Conservation (phyloP, 768 basidiomycete species). For the Tricholoma sp. region DNA sequence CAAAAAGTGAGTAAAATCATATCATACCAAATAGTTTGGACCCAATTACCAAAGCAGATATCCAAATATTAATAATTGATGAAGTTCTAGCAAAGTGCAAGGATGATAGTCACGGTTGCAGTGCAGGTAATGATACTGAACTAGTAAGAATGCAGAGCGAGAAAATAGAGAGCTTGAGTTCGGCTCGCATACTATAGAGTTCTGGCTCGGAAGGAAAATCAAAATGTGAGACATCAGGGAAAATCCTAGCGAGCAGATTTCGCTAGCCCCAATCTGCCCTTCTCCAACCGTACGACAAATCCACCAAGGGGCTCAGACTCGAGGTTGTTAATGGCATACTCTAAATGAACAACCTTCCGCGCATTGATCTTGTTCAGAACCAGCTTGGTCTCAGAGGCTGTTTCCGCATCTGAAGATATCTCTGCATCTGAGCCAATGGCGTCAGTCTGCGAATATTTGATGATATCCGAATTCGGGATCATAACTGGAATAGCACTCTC, state of each 20-base stretch:
- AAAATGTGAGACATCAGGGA: not conserved
- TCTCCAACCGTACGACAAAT: constrained; percentile 49
- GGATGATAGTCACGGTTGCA: not conserved
- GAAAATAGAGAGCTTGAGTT: not conserved
- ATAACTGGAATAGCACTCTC: constrained; percentile 29
- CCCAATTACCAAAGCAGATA: not conserved
- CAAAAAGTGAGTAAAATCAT: too few species aligned
- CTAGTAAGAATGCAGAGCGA: not conserved
- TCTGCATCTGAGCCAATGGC: constrained; percentile 9
- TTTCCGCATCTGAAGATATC: constrained; percentile 31
- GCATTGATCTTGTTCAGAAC: constrained; percentile 67
- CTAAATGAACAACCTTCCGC: constrained; percentile 60
- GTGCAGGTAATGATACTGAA: not conserved
- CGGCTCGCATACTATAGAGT: too few species aligned
- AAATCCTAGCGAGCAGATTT: constrained; percentile 5
- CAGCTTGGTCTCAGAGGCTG: constrained; percentile 39
- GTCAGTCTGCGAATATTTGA: constrained; percentile 4
- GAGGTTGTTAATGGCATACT: constrained; percentile 63
- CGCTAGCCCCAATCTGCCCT: constrained; percentile 51
- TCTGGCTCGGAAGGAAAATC: too few species aligned
- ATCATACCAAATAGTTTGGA: too few species aligned
- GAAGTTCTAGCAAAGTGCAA: not conserved
- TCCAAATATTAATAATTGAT: not conserved
- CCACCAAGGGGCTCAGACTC: constrained; percentile 61
- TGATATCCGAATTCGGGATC: not conserved